Conservation (phyloP, 345 rosid genomes). For the Brassica napus region DNA sequence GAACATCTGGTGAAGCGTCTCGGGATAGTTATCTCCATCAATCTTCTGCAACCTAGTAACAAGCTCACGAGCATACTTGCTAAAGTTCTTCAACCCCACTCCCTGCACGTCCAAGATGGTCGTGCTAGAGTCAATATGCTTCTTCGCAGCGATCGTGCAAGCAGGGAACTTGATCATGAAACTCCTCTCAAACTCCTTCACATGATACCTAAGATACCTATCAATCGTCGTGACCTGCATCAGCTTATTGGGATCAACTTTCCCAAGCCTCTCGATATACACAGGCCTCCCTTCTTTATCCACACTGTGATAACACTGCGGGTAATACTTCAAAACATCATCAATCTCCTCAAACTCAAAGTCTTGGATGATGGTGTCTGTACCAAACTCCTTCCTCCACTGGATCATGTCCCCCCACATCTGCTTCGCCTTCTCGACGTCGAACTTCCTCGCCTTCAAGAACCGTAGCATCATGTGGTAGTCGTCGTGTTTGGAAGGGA, state of each 20-base stretch:
- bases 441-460: conserved; percentile 86
- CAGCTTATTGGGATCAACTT: conserved; percentile 80
- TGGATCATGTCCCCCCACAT: conserved; percentile 99
- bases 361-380: conserved; percentile 80
- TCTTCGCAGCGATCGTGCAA: conserved; percentile 89
- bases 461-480: conserved; percentile 97
- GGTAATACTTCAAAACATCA: conserved; percentile 77
- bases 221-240: conserved; percentile 94
- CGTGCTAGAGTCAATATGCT: conserved; percentile 93
- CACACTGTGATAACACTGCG: conserved; percentile 95
- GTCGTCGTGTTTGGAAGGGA: conserved; percentile 73
- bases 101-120: conserved; percentile 73
- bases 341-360: conserved; percentile 80
- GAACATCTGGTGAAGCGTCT: conserved; percentile 99
- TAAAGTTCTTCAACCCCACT: conserved; percentile 74
- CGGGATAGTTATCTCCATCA: conserved; percentile 98
- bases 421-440: conserved; percentile 85
- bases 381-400: conserved; percentile 93
- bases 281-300: conserved; percentile 96
- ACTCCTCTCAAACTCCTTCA: conserved; percentile 87
- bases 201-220: conserved; percentile 86
- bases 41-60: conserved; percentile 86
- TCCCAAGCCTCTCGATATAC: conserved; percentile 89
- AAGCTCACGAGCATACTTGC: conserved; percentile 92
- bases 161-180: conserved; percentile 86